phyloP scores from a whole-genome alignment of 75 land plant species.

The Cunninghamia lanceolata region DNA sequence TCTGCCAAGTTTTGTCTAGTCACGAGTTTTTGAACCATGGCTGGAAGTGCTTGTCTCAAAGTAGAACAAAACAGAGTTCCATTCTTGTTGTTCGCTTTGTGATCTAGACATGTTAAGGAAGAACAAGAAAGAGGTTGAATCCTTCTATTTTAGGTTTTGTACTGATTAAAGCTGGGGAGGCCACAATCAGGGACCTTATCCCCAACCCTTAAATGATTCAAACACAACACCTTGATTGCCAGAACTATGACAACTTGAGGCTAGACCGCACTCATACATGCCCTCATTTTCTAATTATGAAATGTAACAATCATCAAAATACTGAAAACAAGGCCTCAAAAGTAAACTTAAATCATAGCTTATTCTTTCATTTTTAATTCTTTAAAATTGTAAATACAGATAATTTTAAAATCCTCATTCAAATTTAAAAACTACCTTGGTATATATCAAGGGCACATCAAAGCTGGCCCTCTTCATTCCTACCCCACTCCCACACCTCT shows the following conservation, averaged over 20 bases:
- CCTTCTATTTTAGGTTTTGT: too few species aligned
- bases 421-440: conserved; percentile 27
- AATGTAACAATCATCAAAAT: background rate
- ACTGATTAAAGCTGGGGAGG: too few species aligned
- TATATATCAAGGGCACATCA: conserved; percentile 41
- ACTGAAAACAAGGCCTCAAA: background rate
- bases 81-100: background rate
- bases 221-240: too few species aligned
- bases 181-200: too few species aligned
- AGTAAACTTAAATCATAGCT: background rate
- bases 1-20: too few species aligned
- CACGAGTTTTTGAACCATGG: background rate
- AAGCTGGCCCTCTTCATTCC: conserved; percentile 87
- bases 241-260: too few species aligned
- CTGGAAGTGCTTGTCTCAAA: background rate
- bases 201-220: too few species aligned
- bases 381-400: background rate
- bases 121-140: too few species aligned
- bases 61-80: background rate
- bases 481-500: conserved; percentile 91
- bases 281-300: too few species aligned
- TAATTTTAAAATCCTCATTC: too few species aligned
- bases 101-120: background rate
- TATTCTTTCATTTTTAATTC: background rate
- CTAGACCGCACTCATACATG: too few species aligned